Percentiles rank a stretch among this genome's conserved stretches.
Conservation (phyloP, 1,284 basidiomycete genomes). For the Leucoagaricus sp. region DNA sequence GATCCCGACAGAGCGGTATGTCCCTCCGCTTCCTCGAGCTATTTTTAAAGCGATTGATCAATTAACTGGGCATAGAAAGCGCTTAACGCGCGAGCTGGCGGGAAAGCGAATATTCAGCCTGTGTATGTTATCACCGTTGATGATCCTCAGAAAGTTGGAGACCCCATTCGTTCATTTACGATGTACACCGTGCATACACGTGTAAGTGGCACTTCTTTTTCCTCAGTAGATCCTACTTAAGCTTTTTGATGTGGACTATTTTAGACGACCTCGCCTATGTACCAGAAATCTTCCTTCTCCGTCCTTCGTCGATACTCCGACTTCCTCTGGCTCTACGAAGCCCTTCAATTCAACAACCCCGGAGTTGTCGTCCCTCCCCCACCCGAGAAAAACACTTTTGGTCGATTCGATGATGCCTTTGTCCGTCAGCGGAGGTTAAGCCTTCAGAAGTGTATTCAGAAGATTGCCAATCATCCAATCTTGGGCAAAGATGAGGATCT, state of each 20-base stretch:
- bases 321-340: slow-evolving; percentile 96
- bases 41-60: slow-evolving; percentile 5
- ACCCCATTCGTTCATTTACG: slow-evolving; percentile 88
- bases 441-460: slow-evolving; percentile 88
- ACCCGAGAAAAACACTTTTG: slow-evolving; percentile 93
- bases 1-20: slow-evolving; percentile 18
- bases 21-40: not conserved
- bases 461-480: slow-evolving; percentile 87
- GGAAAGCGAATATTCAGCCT: slow-evolving; percentile 50
- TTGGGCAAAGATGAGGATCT: slow-evolving; percentile 84
- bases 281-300: slow-evolving; percentile 81
- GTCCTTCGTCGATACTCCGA: slow-evolving; percentile 95
- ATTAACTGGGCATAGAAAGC: slow-evolving; percentile 3
- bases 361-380: slow-evolving; percentile 97
- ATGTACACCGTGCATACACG: slow-evolving; percentile 94
- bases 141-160: slow-evolving; percentile 93
- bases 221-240: not conserved
- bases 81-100: slow-evolving; percentile 30
- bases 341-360: slow-evolving; percentile 89
- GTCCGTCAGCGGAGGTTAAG: slow-evolving; percentile 82
- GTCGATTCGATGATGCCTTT: slow-evolving; percentile 88
- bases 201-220: slow-evolving; percentile 45
- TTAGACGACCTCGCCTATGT: slow-evolving; percentile 83
- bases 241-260: slow-evolving; percentile 2
- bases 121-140: slow-evolving; percentile 83